These are phyloP conservation scores for Anethum foeniculum DNA, from an alignment of 140 eudicot genomes.

Conservation along the genomic window DNA sequence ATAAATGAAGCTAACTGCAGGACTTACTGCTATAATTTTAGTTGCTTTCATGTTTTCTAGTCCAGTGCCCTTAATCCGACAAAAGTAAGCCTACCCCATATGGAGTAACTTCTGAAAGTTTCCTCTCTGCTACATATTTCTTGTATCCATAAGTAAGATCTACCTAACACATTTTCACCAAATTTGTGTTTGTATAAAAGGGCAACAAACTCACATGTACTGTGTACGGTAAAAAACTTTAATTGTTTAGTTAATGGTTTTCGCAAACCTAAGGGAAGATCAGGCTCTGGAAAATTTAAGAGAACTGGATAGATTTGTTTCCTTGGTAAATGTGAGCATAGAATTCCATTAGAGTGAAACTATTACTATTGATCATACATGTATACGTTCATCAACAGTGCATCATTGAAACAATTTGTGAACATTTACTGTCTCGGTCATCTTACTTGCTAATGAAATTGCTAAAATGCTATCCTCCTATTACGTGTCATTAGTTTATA, in stretches of 20 bases:
- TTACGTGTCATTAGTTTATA: slow-evolving; percentile 16
- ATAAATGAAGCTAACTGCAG: not conserved
- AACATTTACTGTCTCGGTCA: slow-evolving; percentile 61
- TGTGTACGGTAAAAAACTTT: not conserved
- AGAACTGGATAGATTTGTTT: slow-evolving; percentile 72
- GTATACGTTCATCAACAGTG: not conserved
- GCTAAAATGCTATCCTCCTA: slow-evolving; percentile 71
- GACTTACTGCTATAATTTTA: slow-evolving; percentile 50
- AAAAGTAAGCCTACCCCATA: slow-evolving; percentile 76
- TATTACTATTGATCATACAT: slow-evolving; percentile 22
- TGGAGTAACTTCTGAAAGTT: slow-evolving; percentile 63
- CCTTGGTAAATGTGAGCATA: slow-evolving; percentile 77
- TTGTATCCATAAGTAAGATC: slow-evolving; percentile 76
- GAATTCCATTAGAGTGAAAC: slow-evolving; percentile 16
- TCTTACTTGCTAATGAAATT: slow-evolving; percentile 67
- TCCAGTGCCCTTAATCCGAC: slow-evolving; percentile 27
- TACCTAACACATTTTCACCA: slow-evolving; percentile 42
- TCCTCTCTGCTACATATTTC: slow-evolving; percentile 55
- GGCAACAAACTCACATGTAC: not conserved
- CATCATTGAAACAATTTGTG: slow-evolving; percentile 2
- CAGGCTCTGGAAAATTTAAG: slow-evolving; percentile 85
- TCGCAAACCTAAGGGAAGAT: slow-evolving; percentile 61
- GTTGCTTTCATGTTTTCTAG: slow-evolving; percentile 7
- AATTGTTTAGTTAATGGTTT: not conserved
- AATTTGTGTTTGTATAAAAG: not conserved